Percentiles rank a stretch among this genome's conserved stretches.
Evolutionary conservation across 495 filamentous ascomycete genomes (phyloP).

Genomic region (Aspergillus steynii): DNA sequence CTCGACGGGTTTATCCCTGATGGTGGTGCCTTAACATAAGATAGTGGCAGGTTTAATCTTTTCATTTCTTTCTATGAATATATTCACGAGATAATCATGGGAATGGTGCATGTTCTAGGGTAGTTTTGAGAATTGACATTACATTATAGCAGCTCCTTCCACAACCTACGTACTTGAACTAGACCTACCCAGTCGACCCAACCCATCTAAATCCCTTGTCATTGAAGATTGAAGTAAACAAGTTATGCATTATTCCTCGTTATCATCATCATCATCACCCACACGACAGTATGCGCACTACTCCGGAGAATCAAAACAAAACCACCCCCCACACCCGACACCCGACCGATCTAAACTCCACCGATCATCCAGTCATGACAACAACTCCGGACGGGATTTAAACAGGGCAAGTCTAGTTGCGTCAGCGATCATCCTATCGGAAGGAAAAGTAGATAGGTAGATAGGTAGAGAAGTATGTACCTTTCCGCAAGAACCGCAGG

Average conservation of each 20-base stretch:
- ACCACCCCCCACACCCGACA: neutral
- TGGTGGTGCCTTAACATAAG: neutral
- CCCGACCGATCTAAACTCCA: neutral
- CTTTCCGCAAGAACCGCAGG: slow-evolving; percentile 35
- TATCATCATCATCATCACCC: slow-evolving; percentile 3
- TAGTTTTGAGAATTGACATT: too few relatives aligned
- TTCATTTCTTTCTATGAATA: neutral
- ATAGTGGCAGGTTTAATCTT: neutral
- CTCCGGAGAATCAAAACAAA: too few relatives aligned
- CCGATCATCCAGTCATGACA: neutral
- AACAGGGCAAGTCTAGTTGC: slow-evolving; percentile 29
- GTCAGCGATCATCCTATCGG: slow-evolving; percentile 6
- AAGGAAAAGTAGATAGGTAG: neutral
- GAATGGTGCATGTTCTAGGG: neutral
- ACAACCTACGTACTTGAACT: too few relatives aligned
- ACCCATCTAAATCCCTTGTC: too few relatives aligned
- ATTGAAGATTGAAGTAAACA: too few relatives aligned
- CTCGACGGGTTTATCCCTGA: too few relatives aligned
- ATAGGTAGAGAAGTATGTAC: slow-evolving; percentile 17
- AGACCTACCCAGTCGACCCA: too few relatives aligned
- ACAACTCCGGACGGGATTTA: slow-evolving; percentile 15
- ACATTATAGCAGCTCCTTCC: too few relatives aligned
- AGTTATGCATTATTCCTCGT: neutral
- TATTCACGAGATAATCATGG: neutral
- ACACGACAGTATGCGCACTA: neutral